These are phyloP conservation scores for Orbilia javanica DNA, from an alignment of 2,329 filamentous ascomycete species.

Conservation along the genomic window DNA sequence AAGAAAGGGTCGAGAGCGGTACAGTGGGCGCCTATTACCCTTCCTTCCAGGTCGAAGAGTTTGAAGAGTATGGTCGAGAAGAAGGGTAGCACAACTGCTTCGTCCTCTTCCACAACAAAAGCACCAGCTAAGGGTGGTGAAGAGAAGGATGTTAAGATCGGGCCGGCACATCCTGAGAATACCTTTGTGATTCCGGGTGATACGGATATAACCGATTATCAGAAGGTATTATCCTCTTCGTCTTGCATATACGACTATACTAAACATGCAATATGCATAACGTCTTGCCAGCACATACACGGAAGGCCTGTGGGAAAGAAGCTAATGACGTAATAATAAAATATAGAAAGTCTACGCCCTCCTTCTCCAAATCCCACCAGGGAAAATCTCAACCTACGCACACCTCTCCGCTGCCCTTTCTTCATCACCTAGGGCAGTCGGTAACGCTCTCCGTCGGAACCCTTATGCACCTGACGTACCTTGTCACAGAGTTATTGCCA, in stretches of 20 bases:
- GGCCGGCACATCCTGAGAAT: conserved; percentile 38
- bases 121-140: not conserved
- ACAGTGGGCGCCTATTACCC: conserved; percentile 35
- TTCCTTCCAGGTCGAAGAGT: conserved; percentile 25
- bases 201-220: conserved; percentile 33
- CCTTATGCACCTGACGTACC: conserved; percentile 86
- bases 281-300: no score
- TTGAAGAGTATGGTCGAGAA: conserved; percentile 1
- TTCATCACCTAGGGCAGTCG: conserved; percentile 81
- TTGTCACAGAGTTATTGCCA: conserved; percentile 83
- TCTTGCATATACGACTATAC: not conserved
- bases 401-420: conserved; percentile 76
- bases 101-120: not conserved
- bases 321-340: not conserved
- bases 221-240: conserved; percentile 19
- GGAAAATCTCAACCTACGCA: conserved; percentile 82
- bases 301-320: not conserved
- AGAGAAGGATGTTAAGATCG: conserved; percentile 12
- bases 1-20: conserved; percentile 33
- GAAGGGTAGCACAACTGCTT: not conserved
- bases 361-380: conserved; percentile 81
- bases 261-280: no score
- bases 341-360: conserved; percentile 73
- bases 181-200: conserved; percentile 42
- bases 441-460: conserved; percentile 78